Evolutionary conservation across 495 filamentous ascomycete species (phyloP).

Genomic region (Hypoxylon perforatum): DNA sequence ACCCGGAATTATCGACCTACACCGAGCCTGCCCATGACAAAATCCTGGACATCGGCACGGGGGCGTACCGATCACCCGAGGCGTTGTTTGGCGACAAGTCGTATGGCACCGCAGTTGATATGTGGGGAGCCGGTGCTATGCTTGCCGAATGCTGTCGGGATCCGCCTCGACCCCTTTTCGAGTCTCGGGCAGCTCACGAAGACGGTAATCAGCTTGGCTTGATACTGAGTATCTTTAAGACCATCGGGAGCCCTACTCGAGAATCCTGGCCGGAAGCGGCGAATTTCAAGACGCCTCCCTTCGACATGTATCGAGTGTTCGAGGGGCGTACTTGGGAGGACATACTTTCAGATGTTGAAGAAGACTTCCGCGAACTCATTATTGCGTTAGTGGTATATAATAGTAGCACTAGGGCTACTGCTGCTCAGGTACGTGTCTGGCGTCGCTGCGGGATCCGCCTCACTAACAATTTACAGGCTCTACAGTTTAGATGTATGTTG

Average conservation of each 20-base stretch:
- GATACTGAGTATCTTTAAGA: constrained; percentile 89
- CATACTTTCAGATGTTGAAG: constrained; percentile 50
- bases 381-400: constrained; percentile 49
- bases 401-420: constrained; percentile 41
- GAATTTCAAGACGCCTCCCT: constrained; percentile 61
- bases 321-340: constrained; percentile 51
- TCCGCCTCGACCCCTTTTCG: constrained; percentile 74
- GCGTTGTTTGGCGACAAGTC: constrained; percentile 83
- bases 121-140: constrained; percentile 90
- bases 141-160: constrained; percentile 73
- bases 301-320: constrained; percentile 64
- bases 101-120: constrained; percentile 79
- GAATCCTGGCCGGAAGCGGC: constrained; percentile 77
- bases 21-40: constrained; percentile 76
- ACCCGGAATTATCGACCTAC: constrained; percentile 63
- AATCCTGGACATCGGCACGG: constrained; percentile 93
- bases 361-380: constrained; percentile 47
- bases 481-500: constrained; percentile 31
- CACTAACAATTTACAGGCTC: constrained; percentile 26
- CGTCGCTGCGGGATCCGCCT: background rate
- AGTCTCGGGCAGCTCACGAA: constrained; percentile 73
- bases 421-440: constrained; percentile 34
- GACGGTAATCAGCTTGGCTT: constrained; percentile 92
- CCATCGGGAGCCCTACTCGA: constrained; percentile 82
- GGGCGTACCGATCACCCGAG: constrained; percentile 90